These are phyloP conservation scores for Xylariomycetidae sp. DNA, from an alignment of 2,329 filamentous ascomycete species.

Conservation along the genomic window DNA sequence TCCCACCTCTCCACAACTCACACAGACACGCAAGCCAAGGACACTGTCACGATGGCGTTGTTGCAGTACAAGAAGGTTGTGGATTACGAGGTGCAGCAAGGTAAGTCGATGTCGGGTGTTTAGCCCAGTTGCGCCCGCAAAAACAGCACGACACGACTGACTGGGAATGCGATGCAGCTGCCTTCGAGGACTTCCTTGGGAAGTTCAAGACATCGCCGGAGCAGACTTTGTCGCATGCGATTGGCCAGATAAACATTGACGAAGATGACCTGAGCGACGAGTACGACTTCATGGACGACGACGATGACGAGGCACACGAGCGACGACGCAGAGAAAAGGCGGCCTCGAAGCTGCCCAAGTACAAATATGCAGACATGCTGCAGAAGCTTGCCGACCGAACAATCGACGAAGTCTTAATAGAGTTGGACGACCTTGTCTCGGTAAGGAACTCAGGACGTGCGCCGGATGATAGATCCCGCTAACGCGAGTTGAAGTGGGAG, in stretches of 20 bases:
- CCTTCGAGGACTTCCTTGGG: slow-evolving; percentile 81
- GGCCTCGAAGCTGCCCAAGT: slow-evolving; percentile 51
- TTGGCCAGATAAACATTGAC: slow-evolving; percentile 79
- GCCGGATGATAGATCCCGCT: slow-evolving; percentile 2
- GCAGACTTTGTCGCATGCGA: slow-evolving; percentile 69
- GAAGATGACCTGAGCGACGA: slow-evolving; percentile 84
- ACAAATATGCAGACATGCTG: slow-evolving; percentile 84
- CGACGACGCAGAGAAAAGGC: slow-evolving; percentile 44
- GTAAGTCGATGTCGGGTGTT: slow-evolving; percentile 36
- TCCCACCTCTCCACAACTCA: slow-evolving; percentile 7
- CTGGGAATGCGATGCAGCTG: slow-evolving; percentile 41
- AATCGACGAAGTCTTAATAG: slow-evolving; percentile 71
- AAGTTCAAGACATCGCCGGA: slow-evolving; percentile 78
- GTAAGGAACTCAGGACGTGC: slow-evolving; percentile 41
- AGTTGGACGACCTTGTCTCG: slow-evolving; percentile 77
- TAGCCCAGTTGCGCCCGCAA: slow-evolving; percentile 3
- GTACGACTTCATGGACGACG: slow-evolving; percentile 77
- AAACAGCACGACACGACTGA: too few relatives aligned
- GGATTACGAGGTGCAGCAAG: slow-evolving; percentile 81
- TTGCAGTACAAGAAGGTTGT: slow-evolving; percentile 72
- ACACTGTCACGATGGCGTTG: slow-evolving; percentile 64
- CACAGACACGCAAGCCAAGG: slow-evolving; percentile 8
- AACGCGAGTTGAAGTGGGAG: slow-evolving; percentile 34
- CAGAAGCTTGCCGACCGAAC: slow-evolving; percentile 81
- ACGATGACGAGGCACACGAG: slow-evolving; percentile 52